Percentiles rank a stretch among this genome's conserved stretches.
phyloP scores from a whole-genome alignment of 2,329 filamentous ascomycete species.

The Alternaria metachromatica region DNA sequence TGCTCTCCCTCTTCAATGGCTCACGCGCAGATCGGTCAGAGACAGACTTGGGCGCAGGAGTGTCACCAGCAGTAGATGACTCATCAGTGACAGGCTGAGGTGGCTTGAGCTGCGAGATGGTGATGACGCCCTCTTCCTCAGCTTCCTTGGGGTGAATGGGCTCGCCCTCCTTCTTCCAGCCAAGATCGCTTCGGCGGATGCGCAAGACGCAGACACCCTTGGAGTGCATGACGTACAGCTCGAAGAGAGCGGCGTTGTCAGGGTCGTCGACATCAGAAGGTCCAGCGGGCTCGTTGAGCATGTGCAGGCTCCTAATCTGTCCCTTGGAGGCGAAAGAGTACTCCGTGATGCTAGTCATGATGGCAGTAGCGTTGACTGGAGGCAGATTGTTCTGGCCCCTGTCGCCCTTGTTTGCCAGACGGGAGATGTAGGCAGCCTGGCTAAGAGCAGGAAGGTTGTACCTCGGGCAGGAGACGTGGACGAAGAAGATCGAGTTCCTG shows the following conservation, averaged over 20 bases:
- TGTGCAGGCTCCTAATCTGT: slow-evolving; percentile 85
- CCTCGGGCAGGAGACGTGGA: slow-evolving; percentile 91
- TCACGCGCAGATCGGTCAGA: slow-evolving; percentile 47
- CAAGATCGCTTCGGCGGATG: slow-evolving; percentile 86
- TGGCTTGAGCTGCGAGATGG: slow-evolving; percentile 69
- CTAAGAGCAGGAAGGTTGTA: slow-evolving; percentile 82
- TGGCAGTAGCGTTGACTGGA: slow-evolving; percentile 91
- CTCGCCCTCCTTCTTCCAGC: slow-evolving; percentile 91
- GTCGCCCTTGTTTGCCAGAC: slow-evolving; percentile 64
- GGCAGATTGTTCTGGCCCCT: slow-evolving; percentile 67
- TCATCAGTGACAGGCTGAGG: slow-evolving; percentile 41
- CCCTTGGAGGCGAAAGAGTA: slow-evolving; percentile 90
- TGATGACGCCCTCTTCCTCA: slow-evolving; percentile 74
- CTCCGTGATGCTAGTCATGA: slow-evolving; percentile 95
- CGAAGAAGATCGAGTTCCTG: slow-evolving; percentile 95
- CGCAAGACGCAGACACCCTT: slow-evolving; percentile 91
- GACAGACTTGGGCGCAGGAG: slow-evolving; percentile 41
- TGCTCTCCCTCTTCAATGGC: slow-evolving; percentile 46
- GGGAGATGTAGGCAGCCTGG: slow-evolving; percentile 86
- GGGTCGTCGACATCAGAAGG: slow-evolving; percentile 60
- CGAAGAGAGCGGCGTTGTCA: slow-evolving; percentile 81
- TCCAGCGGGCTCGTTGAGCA: slow-evolving; percentile 75
- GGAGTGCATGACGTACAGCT: slow-evolving; percentile 97
- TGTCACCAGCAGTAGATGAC: slow-evolving; percentile 49
- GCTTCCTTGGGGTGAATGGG: slow-evolving; percentile 81